A percentile compares a stretch with the other conserved stretches of the same genome.
Evolutionary conservation across 106 monocot genomes (phyloP).

Genomic region (Phalaenopsis aphrodite): DNA sequence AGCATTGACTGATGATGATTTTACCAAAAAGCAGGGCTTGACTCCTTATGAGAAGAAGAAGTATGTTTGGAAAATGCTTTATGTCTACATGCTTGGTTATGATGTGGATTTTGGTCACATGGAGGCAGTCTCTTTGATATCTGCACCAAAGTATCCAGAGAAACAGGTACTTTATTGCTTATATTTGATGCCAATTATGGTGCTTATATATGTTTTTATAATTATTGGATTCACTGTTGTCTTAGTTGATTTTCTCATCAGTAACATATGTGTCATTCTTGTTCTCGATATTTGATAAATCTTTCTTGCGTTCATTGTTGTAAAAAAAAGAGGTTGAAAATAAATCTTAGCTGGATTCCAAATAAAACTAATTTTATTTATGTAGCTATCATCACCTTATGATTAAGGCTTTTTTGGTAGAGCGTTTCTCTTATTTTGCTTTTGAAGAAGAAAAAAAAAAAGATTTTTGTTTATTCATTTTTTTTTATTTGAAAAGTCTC

Average conservation of each 20-base stretch:
- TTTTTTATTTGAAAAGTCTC: background rate
- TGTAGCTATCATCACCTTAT: background rate
- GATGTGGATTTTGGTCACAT: slow-evolving; percentile 99
- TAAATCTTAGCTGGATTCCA: background rate
- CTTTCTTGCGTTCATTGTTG: background rate
- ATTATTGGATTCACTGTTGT: background rate
- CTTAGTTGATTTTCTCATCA: background rate
- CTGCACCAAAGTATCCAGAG: slow-evolving; percentile 97
- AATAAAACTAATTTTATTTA: background rate
- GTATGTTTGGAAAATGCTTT: slow-evolving; percentile 99
- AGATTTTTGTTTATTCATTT: background rate
- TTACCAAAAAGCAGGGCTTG: slow-evolving; percentile 47
- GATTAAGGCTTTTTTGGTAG: background rate
- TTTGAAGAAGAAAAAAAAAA: background rate
- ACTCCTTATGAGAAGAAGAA: slow-evolving; percentile 93
- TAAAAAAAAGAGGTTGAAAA: background rate
- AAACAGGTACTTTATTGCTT: slow-evolving; percentile 60
- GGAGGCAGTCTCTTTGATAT: slow-evolving; percentile 91
- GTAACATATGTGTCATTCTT: background rate
- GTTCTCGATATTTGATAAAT: background rate
- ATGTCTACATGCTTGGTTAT: slow-evolving; percentile 97
- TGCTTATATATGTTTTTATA: slow-evolving; percentile 3
- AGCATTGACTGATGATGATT: slow-evolving; percentile 4
- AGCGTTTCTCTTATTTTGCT: background rate
- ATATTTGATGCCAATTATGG: slow-evolving; percentile 2